Conservation (phyloP, 257 asterid genomes). For the Scutellaria baicalensis region DNA sequence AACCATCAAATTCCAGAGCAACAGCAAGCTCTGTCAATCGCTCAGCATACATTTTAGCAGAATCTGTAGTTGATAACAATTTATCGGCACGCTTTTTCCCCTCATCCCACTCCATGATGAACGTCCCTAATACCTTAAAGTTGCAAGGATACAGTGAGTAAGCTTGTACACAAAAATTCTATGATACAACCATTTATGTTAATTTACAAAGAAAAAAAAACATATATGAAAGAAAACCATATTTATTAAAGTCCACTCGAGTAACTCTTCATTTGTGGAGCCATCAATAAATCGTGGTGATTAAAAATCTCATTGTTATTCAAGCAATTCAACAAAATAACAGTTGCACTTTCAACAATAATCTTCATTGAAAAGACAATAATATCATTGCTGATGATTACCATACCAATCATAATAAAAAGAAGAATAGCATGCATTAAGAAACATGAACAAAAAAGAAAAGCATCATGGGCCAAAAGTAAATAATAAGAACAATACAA, state of each 20-base stretch:
- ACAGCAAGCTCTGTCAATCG: slow-evolving; percentile 78
- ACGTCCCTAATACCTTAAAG: slow-evolving; percentile 76
- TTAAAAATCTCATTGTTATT: neutral
- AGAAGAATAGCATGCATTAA: neutral
- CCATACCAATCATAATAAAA: neutral
- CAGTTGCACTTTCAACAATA: neutral
- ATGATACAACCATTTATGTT: neutral
- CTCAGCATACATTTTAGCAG: slow-evolving; percentile 78
- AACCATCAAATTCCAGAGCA: slow-evolving; percentile 91
- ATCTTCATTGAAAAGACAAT: neutral
- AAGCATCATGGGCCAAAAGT: neutral
- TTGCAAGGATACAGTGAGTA: slow-evolving; percentile 11
- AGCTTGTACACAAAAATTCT: neutral
- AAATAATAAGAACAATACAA: neutral
- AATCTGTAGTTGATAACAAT: slow-evolving; percentile 55
- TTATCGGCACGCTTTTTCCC: slow-evolving; percentile 55
- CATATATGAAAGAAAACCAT: neutral
- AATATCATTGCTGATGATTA: neutral
- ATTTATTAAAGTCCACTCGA: neutral
- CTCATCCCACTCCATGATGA: slow-evolving; percentile 90
- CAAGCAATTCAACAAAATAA: neutral
- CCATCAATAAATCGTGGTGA: slow-evolving; percentile 1
- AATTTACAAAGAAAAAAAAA: neutral
- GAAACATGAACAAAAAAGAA: neutral
- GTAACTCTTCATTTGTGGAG: neutral